These are phyloP conservation scores for Azolla pinnata DNA, from an alignment of 75 land plant genomes.

Conservation along the genomic window DNA sequence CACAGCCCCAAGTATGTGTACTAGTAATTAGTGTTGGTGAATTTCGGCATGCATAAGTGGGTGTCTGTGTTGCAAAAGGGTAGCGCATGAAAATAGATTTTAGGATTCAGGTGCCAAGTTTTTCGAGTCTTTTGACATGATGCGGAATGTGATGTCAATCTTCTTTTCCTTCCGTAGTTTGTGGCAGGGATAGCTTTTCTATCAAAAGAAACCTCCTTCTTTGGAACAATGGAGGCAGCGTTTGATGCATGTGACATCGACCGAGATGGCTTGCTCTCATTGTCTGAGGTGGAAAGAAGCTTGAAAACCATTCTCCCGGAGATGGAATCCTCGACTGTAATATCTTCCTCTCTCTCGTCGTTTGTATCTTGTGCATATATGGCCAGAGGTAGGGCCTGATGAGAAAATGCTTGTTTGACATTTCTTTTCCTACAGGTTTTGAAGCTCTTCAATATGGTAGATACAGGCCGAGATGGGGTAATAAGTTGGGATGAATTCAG, in stretches of 20 bases:
- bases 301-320: slow-evolving; percentile 21
- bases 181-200: slow-evolving; percentile 31
- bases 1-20: too few species aligned
- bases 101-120: too few species aligned
- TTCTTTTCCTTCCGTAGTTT: slow-evolving; percentile 10
- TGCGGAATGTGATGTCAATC: too few species aligned
- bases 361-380: neutral
- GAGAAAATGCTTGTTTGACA: neutral
- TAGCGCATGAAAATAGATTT: too few species aligned
- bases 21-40: too few species aligned
- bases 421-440: slow-evolving; percentile 14
- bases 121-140: too few species aligned
- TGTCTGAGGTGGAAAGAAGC: slow-evolving; percentile 17
- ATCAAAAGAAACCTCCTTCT: slow-evolving; percentile 24
- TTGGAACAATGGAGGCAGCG: slow-evolving; percentile 18
- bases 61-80: too few species aligned
- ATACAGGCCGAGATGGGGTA: slow-evolving; percentile 21
- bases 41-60: too few species aligned
- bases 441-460: slow-evolving; percentile 21
- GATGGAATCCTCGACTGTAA: slow-evolving; percentile 9
- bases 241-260: slow-evolving; percentile 28
- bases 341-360: neutral
- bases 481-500: slow-evolving; percentile 37
- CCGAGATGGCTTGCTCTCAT: slow-evolving; percentile 23
- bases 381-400: neutral